phyloP scores from a whole-genome alignment of 176 grass and related monocot species.

The Tillandsia fasciculata region DNA sequence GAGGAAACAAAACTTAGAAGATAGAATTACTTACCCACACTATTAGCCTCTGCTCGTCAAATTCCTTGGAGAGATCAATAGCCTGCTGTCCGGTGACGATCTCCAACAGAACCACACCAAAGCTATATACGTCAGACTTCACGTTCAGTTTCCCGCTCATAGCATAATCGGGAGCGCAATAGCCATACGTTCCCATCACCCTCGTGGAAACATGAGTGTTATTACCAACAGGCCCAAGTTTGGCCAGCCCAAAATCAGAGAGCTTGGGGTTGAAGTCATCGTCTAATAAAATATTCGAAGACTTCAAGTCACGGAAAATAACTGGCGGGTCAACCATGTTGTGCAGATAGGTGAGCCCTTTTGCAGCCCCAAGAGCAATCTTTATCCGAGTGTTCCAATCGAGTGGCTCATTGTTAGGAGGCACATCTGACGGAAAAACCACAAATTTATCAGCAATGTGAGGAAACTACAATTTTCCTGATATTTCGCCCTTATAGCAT shows the following conservation, averaged over 20 bases:
- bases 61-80: too few species aligned
- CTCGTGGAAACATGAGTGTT: constrained; percentile 79
- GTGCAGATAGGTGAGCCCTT: constrained; percentile 70
- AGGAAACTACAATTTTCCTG: neutral
- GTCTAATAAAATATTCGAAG: constrained; percentile 70
- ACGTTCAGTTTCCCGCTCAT: constrained; percentile 57
- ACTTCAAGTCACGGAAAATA: constrained; percentile 79
- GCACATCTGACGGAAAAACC: constrained; percentile 38
- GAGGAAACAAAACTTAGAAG: too few species aligned
- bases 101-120: constrained; percentile 20
- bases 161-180: constrained; percentile 76
- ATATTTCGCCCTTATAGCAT: neutral
- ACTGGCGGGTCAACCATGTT: constrained; percentile 51
- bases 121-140: constrained; percentile 82
- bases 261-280: constrained; percentile 62
- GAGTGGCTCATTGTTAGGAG: constrained; percentile 34
- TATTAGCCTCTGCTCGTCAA: too few species aligned
- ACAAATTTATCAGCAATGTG: neutral
- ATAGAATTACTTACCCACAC: too few species aligned
- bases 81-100: too few species aligned
- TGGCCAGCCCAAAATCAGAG: constrained; percentile 80
- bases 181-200: constrained; percentile 79
- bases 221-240: constrained; percentile 66
- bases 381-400: constrained; percentile 80
- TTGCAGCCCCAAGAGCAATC: constrained; percentile 62